Evolutionary conservation across 1,284 basidiomycete genomes (phyloP).

Genomic region (Polyporus tsugae): DNA sequence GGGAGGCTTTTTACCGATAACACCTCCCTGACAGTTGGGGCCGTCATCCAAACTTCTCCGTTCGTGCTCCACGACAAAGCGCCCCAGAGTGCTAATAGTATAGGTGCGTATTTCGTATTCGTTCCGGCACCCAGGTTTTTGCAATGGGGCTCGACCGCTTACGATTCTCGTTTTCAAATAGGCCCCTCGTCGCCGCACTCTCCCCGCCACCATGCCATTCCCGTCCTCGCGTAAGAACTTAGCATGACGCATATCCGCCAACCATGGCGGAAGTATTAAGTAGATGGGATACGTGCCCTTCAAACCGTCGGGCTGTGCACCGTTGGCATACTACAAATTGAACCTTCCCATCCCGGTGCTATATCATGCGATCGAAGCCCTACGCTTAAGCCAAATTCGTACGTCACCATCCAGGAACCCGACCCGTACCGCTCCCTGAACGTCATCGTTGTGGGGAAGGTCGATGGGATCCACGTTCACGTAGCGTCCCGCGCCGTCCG

Average conservation of each 20-base stretch:
- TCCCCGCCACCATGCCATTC: not conserved
- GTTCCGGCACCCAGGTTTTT: too few relatives aligned
- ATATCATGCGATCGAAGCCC: not conserved
- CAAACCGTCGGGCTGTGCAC: not conserved
- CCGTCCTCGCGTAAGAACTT: not conserved
- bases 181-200: not conserved
- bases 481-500: not conserved
- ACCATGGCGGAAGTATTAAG: not conserved
- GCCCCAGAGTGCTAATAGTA: not conserved
- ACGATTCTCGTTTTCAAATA: not conserved
- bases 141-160: not conserved
- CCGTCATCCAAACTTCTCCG: not conserved
- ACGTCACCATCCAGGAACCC: not conserved
- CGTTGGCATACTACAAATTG: not conserved
- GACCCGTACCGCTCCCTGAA: not conserved
- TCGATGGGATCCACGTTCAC: not conserved
- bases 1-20: too few relatives aligned
- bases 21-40: too few relatives aligned
- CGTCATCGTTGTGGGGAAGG: not conserved
- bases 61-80: not conserved
- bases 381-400: not conserved
- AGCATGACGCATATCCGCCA: not conserved
- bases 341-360: not conserved
- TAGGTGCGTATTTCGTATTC: too few relatives aligned
- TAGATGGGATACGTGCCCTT: not conserved